Conservation (phyloP, 1,284 basidiomycete genomes). For the Anthracocystis setariae region DNA sequence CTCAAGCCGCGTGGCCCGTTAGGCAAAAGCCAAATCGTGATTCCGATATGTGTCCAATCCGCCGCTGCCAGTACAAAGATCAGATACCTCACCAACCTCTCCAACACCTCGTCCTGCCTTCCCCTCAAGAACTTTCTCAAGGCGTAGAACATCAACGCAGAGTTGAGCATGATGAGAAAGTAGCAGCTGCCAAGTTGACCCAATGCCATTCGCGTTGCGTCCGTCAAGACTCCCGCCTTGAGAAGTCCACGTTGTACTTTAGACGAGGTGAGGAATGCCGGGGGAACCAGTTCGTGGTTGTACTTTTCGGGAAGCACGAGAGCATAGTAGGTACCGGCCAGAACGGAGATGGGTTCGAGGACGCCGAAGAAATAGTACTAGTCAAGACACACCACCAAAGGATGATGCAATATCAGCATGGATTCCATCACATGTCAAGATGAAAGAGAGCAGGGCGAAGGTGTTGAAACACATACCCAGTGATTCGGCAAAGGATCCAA, state of each 20-base stretch:
- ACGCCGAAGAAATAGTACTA: constrained; percentile 61
- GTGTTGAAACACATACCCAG: constrained; percentile 27
- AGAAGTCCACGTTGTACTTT: constrained; percentile 26
- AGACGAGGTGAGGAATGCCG: constrained; percentile 31
- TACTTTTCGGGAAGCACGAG: constrained; percentile 50
- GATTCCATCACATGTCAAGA: not conserved
- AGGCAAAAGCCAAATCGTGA: constrained; percentile 55
- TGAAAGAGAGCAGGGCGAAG: not conserved
- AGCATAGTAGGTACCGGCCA: constrained; percentile 51
- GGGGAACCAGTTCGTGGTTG: constrained; percentile 51
- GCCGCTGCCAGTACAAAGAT: constrained; percentile 54
- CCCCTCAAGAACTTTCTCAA: constrained; percentile 30
- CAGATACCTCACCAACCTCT: constrained; percentile 42
- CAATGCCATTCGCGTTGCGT: constrained; percentile 45
- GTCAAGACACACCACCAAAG: not conserved
- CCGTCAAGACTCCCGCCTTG: constrained; percentile 22
- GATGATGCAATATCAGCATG: not conserved
- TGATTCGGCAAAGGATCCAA: constrained; percentile 37
- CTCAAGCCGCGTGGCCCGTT: constrained; percentile 29
- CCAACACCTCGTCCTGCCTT: constrained; percentile 23
- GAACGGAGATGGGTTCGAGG: constrained; percentile 54
- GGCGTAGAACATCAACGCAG: constrained; percentile 47
- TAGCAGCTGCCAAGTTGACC: constrained; percentile 59
- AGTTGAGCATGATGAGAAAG: constrained; percentile 59
- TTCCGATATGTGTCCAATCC: constrained; percentile 60